Evolutionary conservation across 2,329 filamentous ascomycete genomes (phyloP).

Genomic region (Phaeoacremonium minimum): DNA sequence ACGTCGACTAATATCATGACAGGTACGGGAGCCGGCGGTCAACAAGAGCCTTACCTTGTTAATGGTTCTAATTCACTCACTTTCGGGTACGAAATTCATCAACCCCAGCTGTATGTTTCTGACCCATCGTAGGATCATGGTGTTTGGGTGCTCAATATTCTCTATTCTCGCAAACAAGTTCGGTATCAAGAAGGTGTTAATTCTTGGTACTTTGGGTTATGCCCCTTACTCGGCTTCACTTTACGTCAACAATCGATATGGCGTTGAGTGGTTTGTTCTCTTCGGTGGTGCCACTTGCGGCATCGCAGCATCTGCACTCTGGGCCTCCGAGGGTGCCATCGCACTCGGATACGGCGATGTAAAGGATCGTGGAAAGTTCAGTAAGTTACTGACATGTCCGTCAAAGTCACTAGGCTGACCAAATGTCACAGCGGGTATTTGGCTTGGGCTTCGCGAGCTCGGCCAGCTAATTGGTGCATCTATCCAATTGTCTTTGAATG

Average conservation of each 20-base stretch:
- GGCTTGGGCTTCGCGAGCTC: conserved; percentile 47
- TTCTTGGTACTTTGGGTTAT: conserved; percentile 37
- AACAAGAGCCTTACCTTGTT: conserved; percentile 29
- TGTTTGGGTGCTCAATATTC: conserved; percentile 34
- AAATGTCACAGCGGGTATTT: conserved; percentile 36
- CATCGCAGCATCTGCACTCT: conserved; percentile 28
- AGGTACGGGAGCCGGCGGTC: conserved; percentile 27
- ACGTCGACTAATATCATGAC: background rate
- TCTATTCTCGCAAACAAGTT: conserved; percentile 32
- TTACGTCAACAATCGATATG: conserved; percentile 38
- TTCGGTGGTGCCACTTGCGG: conserved; percentile 36
- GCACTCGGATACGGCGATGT: conserved; percentile 38
- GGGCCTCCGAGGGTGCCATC: conserved; percentile 28
- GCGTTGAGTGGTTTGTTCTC: conserved; percentile 36
- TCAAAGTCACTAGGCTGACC: background rate
- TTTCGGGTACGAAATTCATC: conserved; percentile 21
- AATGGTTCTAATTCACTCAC: conserved; percentile 36
- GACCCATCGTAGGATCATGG: conserved; percentile 32
- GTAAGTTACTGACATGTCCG: conserved; percentile 8
- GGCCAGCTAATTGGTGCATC: conserved; percentile 48
- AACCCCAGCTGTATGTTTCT: background rate
- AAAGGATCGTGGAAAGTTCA: conserved; percentile 37
- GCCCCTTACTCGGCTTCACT: conserved; percentile 36
- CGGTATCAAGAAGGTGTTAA: conserved; percentile 33
- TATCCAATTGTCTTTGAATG: conserved; percentile 45